Evolutionary conservation across 2,329 filamentous ascomycete species (phyloP), one percentile per base, ranked within the genome.

Genomic region (Bertia moriformis): DNA sequence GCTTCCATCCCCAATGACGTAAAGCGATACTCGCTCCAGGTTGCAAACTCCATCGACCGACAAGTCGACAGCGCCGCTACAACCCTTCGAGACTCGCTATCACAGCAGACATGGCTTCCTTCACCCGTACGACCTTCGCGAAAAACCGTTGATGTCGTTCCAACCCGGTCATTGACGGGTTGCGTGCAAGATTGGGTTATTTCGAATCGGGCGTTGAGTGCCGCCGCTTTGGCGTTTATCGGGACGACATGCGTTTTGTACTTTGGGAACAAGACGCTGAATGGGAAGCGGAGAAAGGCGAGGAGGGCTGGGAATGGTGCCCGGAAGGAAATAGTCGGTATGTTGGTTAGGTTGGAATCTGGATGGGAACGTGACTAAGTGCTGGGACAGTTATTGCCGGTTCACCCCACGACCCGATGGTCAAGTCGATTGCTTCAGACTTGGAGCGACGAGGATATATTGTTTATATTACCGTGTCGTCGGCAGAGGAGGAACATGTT

Each of bases 401-500:
- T 18, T 71, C 73, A 4, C 66, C 71, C 13, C 67, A 70, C 47
- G 72, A 74, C 42, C 67, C 73, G 20, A 62, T 78, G 48, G 71
- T 70, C 3, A 67, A 65, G 43, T 72, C 71, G 18, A 58, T 80
- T 39, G 69, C 71, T 3, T 56, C 68, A 4, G 74, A 79, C 48
- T 60, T 80, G 15, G 75, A 80, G 51, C 62, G 73, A 36, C 63
- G 75, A 42, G 75, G 75, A 3, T 79, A 76, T 49, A 73, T 80
- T 19, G 72, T 80, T 19, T 80, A 77, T 51, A 65, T 80, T 39
- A 69, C 74, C 2, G 71, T 73, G 22, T 65, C 63, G 15, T 73
- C 65, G 27, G 53, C 63, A 38, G 69, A 76, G 46, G 74, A 79
- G 49, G 71, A 78, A 48, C 66, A 71, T 37, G 58, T 71, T 37